These are phyloP conservation scores for Hansfordia pulvinata DNA, from an alignment of 2,329 filamentous ascomycete species.

Conservation along the genomic window DNA sequence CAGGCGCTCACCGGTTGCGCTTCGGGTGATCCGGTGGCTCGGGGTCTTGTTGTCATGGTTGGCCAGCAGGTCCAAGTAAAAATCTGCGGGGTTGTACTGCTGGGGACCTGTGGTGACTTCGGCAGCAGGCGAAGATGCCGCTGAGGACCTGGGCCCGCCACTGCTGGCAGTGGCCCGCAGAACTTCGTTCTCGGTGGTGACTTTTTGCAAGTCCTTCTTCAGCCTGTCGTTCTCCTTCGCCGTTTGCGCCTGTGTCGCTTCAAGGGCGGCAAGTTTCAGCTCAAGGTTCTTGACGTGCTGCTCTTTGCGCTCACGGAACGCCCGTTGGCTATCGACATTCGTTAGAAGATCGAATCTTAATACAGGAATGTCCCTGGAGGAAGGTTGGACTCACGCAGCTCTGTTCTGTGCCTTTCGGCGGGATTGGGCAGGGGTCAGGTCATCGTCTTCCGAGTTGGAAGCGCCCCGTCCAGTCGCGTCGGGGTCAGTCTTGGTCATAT, in stretches of 20 bases:
- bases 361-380: conserved; percentile 1
- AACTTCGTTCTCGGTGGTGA: conserved; percentile 85
- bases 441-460: conserved; percentile 42
- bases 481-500: conserved; percentile 24
- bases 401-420: conserved; percentile 48
- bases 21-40: conserved; percentile 55
- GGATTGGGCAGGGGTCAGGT: conserved; percentile 42
- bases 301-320: conserved; percentile 93
- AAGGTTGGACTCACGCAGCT: conserved; percentile 37
- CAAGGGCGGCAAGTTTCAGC: conserved; percentile 64
- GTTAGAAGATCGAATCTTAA: conserved; percentile 2
- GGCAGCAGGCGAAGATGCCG: conserved; percentile 27
- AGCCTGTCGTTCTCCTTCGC: conserved; percentile 77
- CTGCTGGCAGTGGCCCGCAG: conserved; percentile 54
- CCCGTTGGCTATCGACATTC: conserved; percentile 58
- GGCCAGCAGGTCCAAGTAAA: conserved; percentile 49
- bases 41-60: conserved; percentile 49
- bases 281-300: conserved; percentile 89
- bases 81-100: conserved; percentile 59
- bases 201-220: conserved; percentile 70
- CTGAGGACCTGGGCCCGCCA: conserved; percentile 22
- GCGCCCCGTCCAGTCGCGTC: conserved; percentile 23
- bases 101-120: conserved; percentile 51
- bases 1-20: conserved; percentile 52
- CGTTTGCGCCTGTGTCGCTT: conserved; percentile 58